phyloP scores from a whole-genome alignment of 306 rosid species.

The Adenanthera pavonina region DNA sequence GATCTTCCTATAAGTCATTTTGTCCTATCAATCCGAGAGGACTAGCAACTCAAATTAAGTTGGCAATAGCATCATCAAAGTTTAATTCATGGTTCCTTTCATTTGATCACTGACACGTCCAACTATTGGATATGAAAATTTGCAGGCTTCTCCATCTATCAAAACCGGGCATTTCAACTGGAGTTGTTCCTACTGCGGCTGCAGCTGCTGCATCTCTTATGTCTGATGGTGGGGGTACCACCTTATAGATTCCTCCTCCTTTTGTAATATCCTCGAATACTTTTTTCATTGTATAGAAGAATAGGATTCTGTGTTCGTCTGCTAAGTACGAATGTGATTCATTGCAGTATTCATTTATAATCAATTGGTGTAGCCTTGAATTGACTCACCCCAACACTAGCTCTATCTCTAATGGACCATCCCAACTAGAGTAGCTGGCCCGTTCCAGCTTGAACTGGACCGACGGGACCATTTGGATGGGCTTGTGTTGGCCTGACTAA shows the following conservation, averaged over 20 bases:
- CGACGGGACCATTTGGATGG: background rate
- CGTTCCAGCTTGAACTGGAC: background rate
- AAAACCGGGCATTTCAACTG: slow-evolving; percentile 89
- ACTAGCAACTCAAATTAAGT: background rate
- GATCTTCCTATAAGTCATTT: background rate
- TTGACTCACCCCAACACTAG: background rate
- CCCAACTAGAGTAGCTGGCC: background rate
- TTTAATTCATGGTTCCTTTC: slow-evolving; percentile 18
- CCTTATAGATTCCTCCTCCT: slow-evolving; percentile 47
- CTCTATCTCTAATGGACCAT: background rate
- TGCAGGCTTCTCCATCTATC: slow-evolving; percentile 94
- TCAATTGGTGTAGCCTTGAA: background rate
- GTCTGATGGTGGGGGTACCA: slow-evolving; percentile 87
- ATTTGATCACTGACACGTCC: slow-evolving; percentile 20
- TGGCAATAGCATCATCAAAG: slow-evolving; percentile 15
- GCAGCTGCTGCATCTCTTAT: slow-evolving; percentile 97
- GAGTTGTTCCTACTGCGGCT: slow-evolving; percentile 96
- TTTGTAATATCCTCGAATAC: background rate
- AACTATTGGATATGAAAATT: slow-evolving; percentile 40
- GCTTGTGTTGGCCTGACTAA: background rate
- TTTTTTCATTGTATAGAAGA: background rate
- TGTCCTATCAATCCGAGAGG: background rate
- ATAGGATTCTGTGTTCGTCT: slow-evolving; percentile 1
- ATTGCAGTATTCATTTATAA: background rate
- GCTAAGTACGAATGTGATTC: background rate